phyloP scores from a whole-genome alignment of 768 basidiomycete species.

The Russula compacta region DNA sequence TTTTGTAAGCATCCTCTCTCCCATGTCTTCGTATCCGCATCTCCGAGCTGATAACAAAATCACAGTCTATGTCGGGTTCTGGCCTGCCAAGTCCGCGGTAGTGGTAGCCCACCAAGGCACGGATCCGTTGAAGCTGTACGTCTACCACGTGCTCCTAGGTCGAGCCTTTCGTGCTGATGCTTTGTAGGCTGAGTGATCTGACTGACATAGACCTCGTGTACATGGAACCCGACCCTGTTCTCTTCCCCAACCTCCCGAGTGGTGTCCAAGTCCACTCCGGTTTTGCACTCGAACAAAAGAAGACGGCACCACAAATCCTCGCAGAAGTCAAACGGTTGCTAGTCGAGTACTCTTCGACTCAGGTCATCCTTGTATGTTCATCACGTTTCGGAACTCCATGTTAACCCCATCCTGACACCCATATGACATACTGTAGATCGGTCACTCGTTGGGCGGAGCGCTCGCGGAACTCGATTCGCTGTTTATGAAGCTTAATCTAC shows the following conservation, averaged over 20 bases:
- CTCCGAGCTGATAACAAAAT: neutral
- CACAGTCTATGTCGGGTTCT: constrained; percentile 19
- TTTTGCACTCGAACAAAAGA: neutral
- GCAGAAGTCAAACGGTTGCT: neutral
- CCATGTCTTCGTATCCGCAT: neutral
- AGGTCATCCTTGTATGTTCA: neutral
- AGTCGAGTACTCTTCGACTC: neutral
- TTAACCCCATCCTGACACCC: too few species aligned
- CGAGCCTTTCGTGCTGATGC: neutral
- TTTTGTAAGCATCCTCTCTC: constrained; percentile 30
- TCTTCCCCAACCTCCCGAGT: neutral
- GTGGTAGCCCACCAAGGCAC: constrained; percentile 20
- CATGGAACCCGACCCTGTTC: constrained; percentile 2
- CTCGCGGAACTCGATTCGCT: neutral
- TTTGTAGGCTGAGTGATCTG: constrained; percentile 8
- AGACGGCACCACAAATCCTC: neutral
- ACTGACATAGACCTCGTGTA: constrained; percentile 5
- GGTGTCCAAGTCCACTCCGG: neutral
- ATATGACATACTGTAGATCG: neutral
- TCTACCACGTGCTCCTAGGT: neutral
- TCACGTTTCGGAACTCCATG: neutral
- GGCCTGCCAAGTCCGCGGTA: constrained; percentile 11
- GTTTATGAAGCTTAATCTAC: neutral
- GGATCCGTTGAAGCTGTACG: constrained; percentile 13
- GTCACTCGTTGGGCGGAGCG: neutral